phyloP scores from a whole-genome alignment of 2,329 filamentous ascomycete species.

The Neoarthrinium moseri region DNA sequence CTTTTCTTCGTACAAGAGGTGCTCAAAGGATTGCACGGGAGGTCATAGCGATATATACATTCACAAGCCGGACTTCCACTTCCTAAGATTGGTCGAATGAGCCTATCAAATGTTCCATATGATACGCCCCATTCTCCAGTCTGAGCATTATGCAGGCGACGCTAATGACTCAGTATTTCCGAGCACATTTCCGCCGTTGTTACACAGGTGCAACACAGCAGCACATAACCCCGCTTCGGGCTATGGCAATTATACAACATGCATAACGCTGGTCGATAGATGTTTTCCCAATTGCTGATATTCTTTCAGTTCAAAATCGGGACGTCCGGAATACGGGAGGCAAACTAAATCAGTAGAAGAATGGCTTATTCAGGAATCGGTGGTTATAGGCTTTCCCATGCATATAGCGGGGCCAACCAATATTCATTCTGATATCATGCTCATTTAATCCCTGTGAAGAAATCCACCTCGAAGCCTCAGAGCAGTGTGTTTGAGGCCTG shows the following conservation, averaged over 20 bases:
- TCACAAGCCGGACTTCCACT: too few relatives aligned
- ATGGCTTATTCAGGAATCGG: not conserved
- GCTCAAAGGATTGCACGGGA: too few relatives aligned
- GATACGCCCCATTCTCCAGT: not conserved
- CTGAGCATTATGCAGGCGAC: not conserved
- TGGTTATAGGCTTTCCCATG: not conserved
- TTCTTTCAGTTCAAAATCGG: too few relatives aligned
- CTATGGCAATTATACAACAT: too few relatives aligned
- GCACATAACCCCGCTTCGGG: not conserved
- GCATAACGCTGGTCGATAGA: too few relatives aligned
- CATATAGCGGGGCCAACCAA: not conserved
- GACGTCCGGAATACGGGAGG: too few relatives aligned
- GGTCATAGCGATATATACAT: too few relatives aligned
- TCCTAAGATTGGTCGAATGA: too few relatives aligned
- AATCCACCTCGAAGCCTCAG: conserved; percentile 15
- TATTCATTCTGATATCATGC: not conserved
- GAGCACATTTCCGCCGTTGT: not conserved
- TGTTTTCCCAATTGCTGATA: too few relatives aligned
- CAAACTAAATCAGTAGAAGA: too few relatives aligned
- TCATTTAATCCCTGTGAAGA: not conserved
- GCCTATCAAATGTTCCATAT: too few relatives aligned
- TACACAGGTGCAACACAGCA: not conserved
- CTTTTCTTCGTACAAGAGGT: too few relatives aligned
- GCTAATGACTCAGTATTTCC: conserved; percentile 15
- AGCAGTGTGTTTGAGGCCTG: conserved; percentile 19